Percentiles rank a stretch among this genome's conserved stretches.
Conservation (phyloP, 139 green algal species). For the Chlorella sp. region DNA sequence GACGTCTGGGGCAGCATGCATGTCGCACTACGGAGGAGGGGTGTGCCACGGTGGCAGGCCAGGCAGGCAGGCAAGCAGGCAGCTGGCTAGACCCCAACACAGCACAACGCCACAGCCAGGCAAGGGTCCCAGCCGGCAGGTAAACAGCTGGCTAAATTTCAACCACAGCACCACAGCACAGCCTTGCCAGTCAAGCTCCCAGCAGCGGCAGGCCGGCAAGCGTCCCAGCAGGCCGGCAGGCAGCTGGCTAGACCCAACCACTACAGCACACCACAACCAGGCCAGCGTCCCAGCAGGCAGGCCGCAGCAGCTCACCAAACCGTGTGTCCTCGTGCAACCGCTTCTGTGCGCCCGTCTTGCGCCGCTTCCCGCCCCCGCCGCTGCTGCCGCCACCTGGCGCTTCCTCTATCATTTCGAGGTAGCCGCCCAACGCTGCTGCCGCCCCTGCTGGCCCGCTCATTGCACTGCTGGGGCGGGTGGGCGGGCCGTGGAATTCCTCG, state of each 20-base stretch:
- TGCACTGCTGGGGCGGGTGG: not conserved
- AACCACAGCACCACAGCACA: no score
- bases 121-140: no score
- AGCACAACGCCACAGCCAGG: no score
- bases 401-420: not conserved
- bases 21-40: no score
- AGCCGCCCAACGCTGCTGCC: not conserved
- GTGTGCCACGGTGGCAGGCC: no score
- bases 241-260: not conserved
- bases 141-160: no score
- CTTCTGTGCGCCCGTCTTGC: conserved; percentile 22
- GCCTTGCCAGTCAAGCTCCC: no score
- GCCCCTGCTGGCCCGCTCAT: not conserved
- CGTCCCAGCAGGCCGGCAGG: not conserved
- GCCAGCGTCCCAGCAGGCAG: not conserved
- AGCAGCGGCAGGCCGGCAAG: not conserved
- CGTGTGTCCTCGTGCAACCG: conserved; percentile 29
- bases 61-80: no score
- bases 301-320: conserved; percentile 14
- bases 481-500: not conserved
- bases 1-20: not conserved
- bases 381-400: not conserved
- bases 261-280: not conserved
- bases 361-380: conserved; percentile 9
- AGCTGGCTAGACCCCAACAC: no score